Evolutionary conservation across 2,329 filamentous ascomycete species (phyloP), one percentile per base, ranked within the genome.

Genomic region (Bipolaris sorokiniana): DNA sequence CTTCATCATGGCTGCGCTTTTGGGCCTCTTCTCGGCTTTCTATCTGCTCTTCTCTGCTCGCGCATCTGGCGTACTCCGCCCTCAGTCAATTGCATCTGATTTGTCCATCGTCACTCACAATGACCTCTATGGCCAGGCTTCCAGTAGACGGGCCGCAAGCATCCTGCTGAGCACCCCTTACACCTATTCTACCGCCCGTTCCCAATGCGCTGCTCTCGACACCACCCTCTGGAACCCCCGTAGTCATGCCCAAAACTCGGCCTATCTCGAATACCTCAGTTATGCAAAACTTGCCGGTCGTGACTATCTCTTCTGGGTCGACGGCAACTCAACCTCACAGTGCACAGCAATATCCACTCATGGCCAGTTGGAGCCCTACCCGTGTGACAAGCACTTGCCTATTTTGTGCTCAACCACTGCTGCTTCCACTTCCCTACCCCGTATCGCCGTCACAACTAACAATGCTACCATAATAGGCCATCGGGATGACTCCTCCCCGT

Each of bases 401-500:
- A 9, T 28, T 28, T 10, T 72, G 28, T 73, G 69, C 54, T 64
- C 65, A 20, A 67, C 70, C 22, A 62, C 66, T 65, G 47, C 26
- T 10, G 26, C 26, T 10, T 28, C 26, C 9, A 28, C 26, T 10
- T 28, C 26, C 26, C 26, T 28, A 10, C 26, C 26, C 26, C 26
- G 26, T 9, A 59, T 59, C 10, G 41, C 62, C 7, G 62, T 70
- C 11, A 61, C 45, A 9, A 58, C 65, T 10, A 62, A 64, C 16
- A 66, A 69, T 40, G 59, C 63, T 34, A 65, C 59, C 1, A 45
- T 70, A n/a, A 20, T 55, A 33, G 78, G 78, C 1, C 81, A 77
- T 54, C 26, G 81, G 13, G 80, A 82, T 54, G 76, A 73, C n/a
- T 71, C 78, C 20, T 52, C 36, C 22, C 49, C 45, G 15, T 78